A percentile compares a stretch with the other conserved stretches of the same genome.
These are phyloP conservation scores for Sporobolomyces phaffii DNA, from an alignment of 768 basidiomycete species.

Conservation along the genomic window DNA sequence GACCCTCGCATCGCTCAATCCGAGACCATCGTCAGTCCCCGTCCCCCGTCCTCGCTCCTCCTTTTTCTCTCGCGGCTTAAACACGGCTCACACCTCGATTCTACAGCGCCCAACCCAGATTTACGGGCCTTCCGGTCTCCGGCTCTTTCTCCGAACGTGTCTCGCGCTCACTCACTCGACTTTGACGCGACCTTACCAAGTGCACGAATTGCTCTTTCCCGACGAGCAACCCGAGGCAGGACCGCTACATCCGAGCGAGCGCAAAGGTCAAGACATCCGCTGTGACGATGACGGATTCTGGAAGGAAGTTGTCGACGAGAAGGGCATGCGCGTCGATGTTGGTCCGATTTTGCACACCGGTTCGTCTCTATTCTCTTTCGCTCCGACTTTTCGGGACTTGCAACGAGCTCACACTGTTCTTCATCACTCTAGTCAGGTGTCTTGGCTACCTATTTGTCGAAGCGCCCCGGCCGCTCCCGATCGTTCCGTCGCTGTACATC, in stretches of 20 bases:
- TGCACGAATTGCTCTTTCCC: constrained; percentile 66
- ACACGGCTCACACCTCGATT: background rate
- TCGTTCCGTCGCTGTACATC: constrained; percentile 62
- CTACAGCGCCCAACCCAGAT: constrained; percentile 59
- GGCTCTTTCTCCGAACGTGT: constrained; percentile 64
- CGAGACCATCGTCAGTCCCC: background rate
- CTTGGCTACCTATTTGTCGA: constrained; percentile 72
- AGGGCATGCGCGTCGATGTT: constrained; percentile 56
- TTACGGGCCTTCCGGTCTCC: constrained; percentile 72
- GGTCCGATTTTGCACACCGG: constrained; percentile 72
- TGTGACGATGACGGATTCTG: constrained; percentile 61
- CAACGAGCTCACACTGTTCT: too few relatives aligned
- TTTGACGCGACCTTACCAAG: constrained; percentile 60
- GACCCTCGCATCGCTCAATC: constrained; percentile 24
- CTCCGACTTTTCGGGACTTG: background rate
- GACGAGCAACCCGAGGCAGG: constrained; percentile 52
- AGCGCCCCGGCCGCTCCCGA: constrained; percentile 63
- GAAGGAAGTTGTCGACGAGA: constrained; percentile 53
- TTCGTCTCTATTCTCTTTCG: constrained; percentile 44
- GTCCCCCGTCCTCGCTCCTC: too few relatives aligned
- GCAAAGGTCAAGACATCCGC: constrained; percentile 58
- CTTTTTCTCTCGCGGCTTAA: background rate
- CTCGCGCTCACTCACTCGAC: constrained; percentile 63
- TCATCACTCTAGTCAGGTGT: constrained; percentile 57
- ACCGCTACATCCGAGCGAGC: constrained; percentile 60